Base-by-base conservation (phyloP, 352 stramenopile species). In the Phytophthora sojae region DNA sequence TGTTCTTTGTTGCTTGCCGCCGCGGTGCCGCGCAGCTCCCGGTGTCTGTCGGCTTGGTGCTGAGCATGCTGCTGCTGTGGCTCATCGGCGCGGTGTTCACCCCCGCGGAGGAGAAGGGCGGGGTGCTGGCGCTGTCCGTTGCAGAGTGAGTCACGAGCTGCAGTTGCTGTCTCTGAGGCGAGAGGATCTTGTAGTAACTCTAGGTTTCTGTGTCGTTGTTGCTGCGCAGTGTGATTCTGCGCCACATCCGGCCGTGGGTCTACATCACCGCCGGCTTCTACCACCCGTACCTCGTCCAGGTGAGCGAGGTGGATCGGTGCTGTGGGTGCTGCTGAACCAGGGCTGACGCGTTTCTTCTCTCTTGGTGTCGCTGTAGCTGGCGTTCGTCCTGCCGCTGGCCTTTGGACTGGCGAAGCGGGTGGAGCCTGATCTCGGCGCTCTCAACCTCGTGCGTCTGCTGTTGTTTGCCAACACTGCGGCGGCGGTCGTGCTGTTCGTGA, bases 241-340 rank as follows among this genome's bases (percentile, higher is more conserved):
- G 81, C 54, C 90, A 96, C 59, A 96, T 96, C 29, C 88, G 90
- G 3, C 90, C 90, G 21, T 96, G 90, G 90, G 84, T 95, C 37
- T 95, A 94, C 69, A 57, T 96, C 54, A 95, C 90, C 6, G 83
- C 90, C 7, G 88, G 88, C 4, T 96, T 95, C 67, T 96, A 96
- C 65, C 86, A 96, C 57, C 90, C 89, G 17, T 78, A 94, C 62
- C 60, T 94, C 14, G 30, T 92, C 7, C 85, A 95, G 86, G 88
- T 91, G 57, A 19, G 57, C 30, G 17, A 26, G 32, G 0, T 11
- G 39, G 5, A 3, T 44, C 8, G 35, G 14, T 39, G 32, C 32
- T n/a, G 45, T 52, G 45, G 14, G 4, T 52, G 19, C 45, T 26
- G 45, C 6, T 54, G 19, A 26, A 3, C 50, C 23, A 44, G 17